Conservation (phyloP, 108 stramenopile species). For the Nitzschia sp. region DNA sequence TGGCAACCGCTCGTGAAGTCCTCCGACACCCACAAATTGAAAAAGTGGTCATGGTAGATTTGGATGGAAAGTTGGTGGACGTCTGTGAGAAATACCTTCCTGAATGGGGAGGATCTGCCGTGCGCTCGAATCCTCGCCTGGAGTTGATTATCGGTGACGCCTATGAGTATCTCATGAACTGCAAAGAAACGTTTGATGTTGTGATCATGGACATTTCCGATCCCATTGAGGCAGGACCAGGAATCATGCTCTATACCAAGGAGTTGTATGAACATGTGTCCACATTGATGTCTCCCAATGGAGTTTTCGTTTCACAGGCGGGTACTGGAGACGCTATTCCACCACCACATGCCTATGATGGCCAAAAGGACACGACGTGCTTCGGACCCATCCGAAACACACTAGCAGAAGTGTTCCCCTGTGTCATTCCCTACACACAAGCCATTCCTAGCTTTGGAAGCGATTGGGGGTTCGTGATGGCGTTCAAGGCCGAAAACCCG, state of each 20-base stretch:
- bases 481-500: conserved; percentile 34
- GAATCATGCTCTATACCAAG: conserved; percentile 85
- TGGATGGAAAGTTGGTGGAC: conserved; percentile 78
- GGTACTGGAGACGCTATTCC: conserved; percentile 64
- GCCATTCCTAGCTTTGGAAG: conserved; percentile 84
- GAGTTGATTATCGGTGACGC: conserved; percentile 77
- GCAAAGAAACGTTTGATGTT: conserved; percentile 67
- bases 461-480: conserved; percentile 91
- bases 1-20: conserved; percentile 86
- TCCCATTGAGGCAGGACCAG: conserved; percentile 92
- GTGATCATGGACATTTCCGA: conserved; percentile 89
- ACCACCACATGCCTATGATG: conserved; percentile 30
- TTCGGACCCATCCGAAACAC: conserved; percentile 85
- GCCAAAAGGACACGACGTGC: conserved; percentile 54
- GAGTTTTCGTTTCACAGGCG: conserved; percentile 87
- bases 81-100: conserved; percentile 70
- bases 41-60: conserved; percentile 86
- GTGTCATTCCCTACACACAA: conserved; percentile 73
- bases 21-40: conserved; percentile 75
- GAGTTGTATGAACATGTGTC: conserved; percentile 83
- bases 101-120: conserved; percentile 81
- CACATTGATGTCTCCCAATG: conserved; percentile 44
- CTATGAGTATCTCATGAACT: conserved; percentile 51
- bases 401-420: conserved; percentile 65
- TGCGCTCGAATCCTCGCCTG: conserved; percentile 59